Evolutionary conservation across 23 red algal species (phyloP), one percentile per base, ranked within the genome.

Genomic region (Gracilariopsis chorda): DNA sequence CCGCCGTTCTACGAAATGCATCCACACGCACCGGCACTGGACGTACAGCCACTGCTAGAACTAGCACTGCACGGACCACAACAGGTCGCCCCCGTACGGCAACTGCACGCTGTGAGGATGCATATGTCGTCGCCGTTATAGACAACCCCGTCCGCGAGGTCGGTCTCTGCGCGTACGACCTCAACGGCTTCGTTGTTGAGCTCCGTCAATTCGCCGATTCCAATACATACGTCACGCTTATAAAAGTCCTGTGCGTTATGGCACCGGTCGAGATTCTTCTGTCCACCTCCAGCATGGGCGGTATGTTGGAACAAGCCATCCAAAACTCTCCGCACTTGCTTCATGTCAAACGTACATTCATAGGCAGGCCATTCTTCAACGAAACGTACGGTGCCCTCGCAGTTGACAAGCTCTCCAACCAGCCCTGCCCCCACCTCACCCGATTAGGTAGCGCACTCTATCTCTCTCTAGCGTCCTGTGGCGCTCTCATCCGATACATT

Each of bases 81-180:
- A 86, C 81, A 35, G 63, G 36, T 19, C 86, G 86, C 48, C 80
- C 88, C 17, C 57, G 74, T 8, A 82, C 88, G 32, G 41, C 45
- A 39, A 91, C 88, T 69, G 74, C 75, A 23, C 56, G 58, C 40
- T 35, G 33, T 4, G 56, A 91, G 24, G 88, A 91, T 70, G 16
- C 78, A 35, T 93, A 88, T 46, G 90, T 98, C 20, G 85, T 94
- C 19, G 90, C 95, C 16, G 23, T 98, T 12, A 98, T 98, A 44
- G 95, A 98, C 48, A 98, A 98, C 35, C 23, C 69, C 17, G 81
- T 78, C 4, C 63, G 73, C 37, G 90, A 98, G 69, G 90, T 98
- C 21, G 95, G 95, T 62, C 67, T 94, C 28, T 87, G 90, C 39
- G 85, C 86, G 3, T 98, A 98, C 77, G 81, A 90, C 80, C 42